Base-by-base conservation (phyloP, 139 green algal genomes). In the Chlamydomonas sp. region DNA sequence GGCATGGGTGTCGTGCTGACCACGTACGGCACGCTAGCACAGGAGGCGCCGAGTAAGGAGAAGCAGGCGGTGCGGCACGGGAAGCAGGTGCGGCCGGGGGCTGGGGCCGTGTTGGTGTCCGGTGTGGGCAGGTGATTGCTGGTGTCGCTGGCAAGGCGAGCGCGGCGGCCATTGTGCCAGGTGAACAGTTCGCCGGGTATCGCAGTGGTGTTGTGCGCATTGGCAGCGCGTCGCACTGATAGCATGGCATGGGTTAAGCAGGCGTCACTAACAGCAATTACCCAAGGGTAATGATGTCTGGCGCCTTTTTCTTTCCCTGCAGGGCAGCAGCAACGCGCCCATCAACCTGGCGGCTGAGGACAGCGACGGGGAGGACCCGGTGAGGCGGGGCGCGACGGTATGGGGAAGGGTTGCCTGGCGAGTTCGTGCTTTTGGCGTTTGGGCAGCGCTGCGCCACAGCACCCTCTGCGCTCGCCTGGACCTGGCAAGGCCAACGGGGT, bases 21-120 rank as follows among this genome's bases (percentile, higher is more conserved):
- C 18, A 99, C 97, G 1, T 99, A 98, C 88, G 91, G 92, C 71
- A 99, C 94, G 9, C 87, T 99, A 77, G 92, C 91, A 0, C 85
- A 91, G 74, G 96, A 97, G 77, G 88, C 92, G 2, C 90, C 91
- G 16, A 78, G 84, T 10, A 73, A 77, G 8, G 85, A 90, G 3
- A 90, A 86, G 68, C 81, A 85, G 69, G 77, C 60, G 49, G 76
- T 78, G 1, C 20, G 14, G 58, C 7, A 67, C 4, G 71, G 49
- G 17, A 71, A 71, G 9, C 83, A 87, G 83, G 83, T 80, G 83
- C 1, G 81, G 14, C 68, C 1, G 18, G 4, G 5, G 20, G 5
- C 62, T 17, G 2, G 61, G 15, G 60, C 31, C 31, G 31, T 49
- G 31, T 49, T 68, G 59, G n/a, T 10, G 1, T 8, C 18, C 5